Percentiles rank a stretch among this genome's conserved stretches.
Conservation (phyloP, 2,329 filamentous ascomycete species). For the Epichloe bromicola region DNA sequence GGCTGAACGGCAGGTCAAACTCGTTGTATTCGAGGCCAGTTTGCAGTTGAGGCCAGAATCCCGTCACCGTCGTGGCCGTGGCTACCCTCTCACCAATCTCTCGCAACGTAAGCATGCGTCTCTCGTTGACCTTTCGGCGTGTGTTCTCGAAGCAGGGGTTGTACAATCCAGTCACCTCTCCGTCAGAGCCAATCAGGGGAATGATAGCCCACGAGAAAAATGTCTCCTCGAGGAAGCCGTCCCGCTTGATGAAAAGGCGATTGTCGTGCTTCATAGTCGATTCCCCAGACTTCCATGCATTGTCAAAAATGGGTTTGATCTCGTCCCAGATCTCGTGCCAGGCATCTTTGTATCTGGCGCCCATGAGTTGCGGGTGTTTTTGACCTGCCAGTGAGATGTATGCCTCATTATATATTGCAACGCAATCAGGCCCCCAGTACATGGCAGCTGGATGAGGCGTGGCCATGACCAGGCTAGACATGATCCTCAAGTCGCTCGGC, state of each 20-base stretch:
- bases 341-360: slow-evolving; percentile 51
- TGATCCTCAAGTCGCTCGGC: slow-evolving; percentile 57
- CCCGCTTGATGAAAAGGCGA: slow-evolving; percentile 56
- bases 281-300: slow-evolving; percentile 56
- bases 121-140: slow-evolving; percentile 61
- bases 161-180: slow-evolving; percentile 62
- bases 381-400: slow-evolving; percentile 59
- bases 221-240: slow-evolving; percentile 61
- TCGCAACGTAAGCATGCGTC: slow-evolving; percentile 65
- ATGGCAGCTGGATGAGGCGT: slow-evolving; percentile 62
- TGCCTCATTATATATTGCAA: slow-evolving; percentile 61
- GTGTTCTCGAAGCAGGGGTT: slow-evolving; percentile 78
- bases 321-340: slow-evolving; percentile 68
- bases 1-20: slow-evolving; percentile 60
- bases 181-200: slow-evolving; percentile 61
- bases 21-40: slow-evolving; percentile 61
- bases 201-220: slow-evolving; percentile 79
- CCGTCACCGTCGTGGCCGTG: slow-evolving; percentile 55
- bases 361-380: slow-evolving; percentile 68
- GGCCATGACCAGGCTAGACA: slow-evolving; percentile 74
- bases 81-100: slow-evolving; percentile 68
- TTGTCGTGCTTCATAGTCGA: slow-evolving; percentile 80
- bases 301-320: slow-evolving; percentile 54
- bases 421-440: slow-evolving; percentile 64
- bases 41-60: slow-evolving; percentile 61